Evolutionary conservation across 1,139 yeast genomes (phyloP).

Genomic region (Hyphopichia burtonii): DNA sequence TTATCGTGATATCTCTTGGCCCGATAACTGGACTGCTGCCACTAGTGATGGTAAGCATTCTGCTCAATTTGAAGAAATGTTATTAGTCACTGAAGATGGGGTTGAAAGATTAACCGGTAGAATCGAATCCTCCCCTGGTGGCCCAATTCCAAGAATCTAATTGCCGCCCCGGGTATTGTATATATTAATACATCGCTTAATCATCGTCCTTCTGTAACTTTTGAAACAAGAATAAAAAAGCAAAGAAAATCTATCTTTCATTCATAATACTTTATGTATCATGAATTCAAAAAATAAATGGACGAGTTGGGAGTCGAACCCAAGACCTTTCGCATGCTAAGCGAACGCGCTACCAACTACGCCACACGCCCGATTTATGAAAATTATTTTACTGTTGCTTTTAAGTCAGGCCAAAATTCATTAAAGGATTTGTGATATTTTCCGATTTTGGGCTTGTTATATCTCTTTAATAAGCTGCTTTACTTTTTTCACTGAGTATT

Average conservation of each 20-base stretch:
- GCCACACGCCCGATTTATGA: constrained; percentile 70
- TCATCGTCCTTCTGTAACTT: too few relatives aligned
- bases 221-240: background rate
- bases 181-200: too few relatives aligned
- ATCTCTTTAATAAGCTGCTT: too few relatives aligned
- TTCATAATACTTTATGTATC: too few relatives aligned
- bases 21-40: constrained; percentile 95
- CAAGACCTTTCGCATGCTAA: constrained; percentile 89
- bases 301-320: constrained; percentile 92
- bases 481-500: too few relatives aligned
- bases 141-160: constrained; percentile 65
- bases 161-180: too few relatives aligned
- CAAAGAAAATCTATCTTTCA: too few relatives aligned
- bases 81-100: constrained; percentile 91
- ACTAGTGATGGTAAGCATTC: constrained; percentile 85
- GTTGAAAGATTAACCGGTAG: constrained; percentile 90
- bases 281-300: constrained; percentile 47
- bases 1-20: constrained; percentile 85
- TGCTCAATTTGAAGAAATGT: constrained; percentile 95
- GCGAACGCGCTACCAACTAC: constrained; percentile 93
- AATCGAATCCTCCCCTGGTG: constrained; percentile 80
- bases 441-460: too few relatives aligned
- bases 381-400: too few relatives aligned
- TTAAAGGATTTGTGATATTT: too few relatives aligned
- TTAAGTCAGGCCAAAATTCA: too few relatives aligned